Conservation (phyloP, 2,329 filamentous ascomycete genomes). For the Ascochyta rabiei region DNA sequence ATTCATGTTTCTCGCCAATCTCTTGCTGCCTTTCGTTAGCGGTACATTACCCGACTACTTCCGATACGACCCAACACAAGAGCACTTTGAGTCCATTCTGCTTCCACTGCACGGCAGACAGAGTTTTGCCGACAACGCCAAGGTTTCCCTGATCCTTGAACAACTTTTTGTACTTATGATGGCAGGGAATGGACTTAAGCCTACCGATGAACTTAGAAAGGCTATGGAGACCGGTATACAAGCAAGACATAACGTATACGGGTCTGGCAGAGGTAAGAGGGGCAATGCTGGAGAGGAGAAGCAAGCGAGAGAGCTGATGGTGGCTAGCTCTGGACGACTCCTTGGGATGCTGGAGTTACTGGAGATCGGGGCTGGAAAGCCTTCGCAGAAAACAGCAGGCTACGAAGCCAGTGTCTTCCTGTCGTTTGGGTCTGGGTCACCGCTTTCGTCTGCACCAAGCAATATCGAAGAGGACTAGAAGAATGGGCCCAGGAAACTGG, state of each 20-base stretch:
- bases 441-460: constrained; percentile 33
- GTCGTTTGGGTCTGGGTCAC: constrained; percentile 30
- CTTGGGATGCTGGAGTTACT: constrained; percentile 43
- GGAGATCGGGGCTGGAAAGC: constrained; percentile 27
- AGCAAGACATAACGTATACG: constrained; percentile 54
- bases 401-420: constrained; percentile 7
- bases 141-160: constrained; percentile 44
- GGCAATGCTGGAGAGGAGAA: constrained; percentile 45
- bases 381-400: constrained; percentile 14
- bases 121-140: constrained; percentile 41
- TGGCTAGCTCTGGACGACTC: constrained; percentile 44
- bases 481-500: too few species aligned
- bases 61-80: constrained; percentile 28
- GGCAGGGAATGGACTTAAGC: constrained; percentile 22
- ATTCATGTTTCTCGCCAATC: constrained; percentile 53
- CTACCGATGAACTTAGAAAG: constrained; percentile 44
- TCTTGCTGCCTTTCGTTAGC: constrained; percentile 36
- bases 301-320: constrained; percentile 43
- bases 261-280: constrained; percentile 54
- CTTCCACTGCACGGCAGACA: constrained; percentile 35
- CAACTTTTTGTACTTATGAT: constrained; percentile 43
- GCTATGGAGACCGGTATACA: constrained; percentile 61
- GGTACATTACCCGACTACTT: constrained; percentile 37
- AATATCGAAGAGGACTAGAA: constrained; percentile 22
- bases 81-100: constrained; percentile 36